Percentiles rank a stretch among this genome's conserved stretches.
Evolutionary conservation across 495 filamentous ascomycete species (phyloP).

Genomic region (Chaetomium fimeti): DNA sequence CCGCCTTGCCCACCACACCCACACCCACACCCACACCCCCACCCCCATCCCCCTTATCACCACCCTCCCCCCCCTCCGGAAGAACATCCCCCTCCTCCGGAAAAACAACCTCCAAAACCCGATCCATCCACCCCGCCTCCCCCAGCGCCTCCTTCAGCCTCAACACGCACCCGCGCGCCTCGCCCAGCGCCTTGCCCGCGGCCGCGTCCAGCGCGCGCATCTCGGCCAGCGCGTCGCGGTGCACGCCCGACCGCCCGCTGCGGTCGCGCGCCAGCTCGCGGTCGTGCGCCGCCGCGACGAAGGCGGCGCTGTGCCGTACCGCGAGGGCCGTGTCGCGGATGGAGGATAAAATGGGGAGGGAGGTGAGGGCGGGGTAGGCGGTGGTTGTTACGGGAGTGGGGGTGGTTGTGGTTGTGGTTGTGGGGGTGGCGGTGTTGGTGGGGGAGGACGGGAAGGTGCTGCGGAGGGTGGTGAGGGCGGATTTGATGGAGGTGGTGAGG

Average conservation of each 20-base stretch:
- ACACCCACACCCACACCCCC: constrained; percentile 10
- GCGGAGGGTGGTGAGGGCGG: constrained; percentile 28
- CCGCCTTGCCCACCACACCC: constrained; percentile 27
- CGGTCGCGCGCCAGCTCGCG: constrained; percentile 42
- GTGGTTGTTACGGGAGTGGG: not conserved
- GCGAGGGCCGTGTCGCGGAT: constrained; percentile 42
- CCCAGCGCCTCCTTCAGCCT: constrained; percentile 35
- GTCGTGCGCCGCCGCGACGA: constrained; percentile 37
- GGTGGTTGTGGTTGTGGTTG: too few relatives aligned
- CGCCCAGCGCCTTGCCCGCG: constrained; percentile 30
- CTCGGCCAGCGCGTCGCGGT: constrained; percentile 39
- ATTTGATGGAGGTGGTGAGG: constrained; percentile 21
- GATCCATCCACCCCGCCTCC: constrained; percentile 45
- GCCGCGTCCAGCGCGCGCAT: constrained; percentile 39
- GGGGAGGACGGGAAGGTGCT: not conserved
- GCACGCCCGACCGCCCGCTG: constrained; percentile 35
- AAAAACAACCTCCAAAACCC: constrained; percentile 31
- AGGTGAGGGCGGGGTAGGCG: constrained; percentile 18
- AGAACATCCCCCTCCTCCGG: too few relatives aligned
- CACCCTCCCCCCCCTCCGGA: not conserved
- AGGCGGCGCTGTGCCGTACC: constrained; percentile 36
- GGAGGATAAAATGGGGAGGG: constrained; percentile 35
- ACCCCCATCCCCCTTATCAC: constrained; percentile 10
- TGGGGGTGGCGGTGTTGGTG: constrained; percentile 14
- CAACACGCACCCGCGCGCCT: constrained; percentile 37